Evolutionary conservation across 2,329 filamentous ascomycete genomes (phyloP), one percentile per base, ranked within the genome.

Genomic region (Venturiaceae sp.): DNA sequence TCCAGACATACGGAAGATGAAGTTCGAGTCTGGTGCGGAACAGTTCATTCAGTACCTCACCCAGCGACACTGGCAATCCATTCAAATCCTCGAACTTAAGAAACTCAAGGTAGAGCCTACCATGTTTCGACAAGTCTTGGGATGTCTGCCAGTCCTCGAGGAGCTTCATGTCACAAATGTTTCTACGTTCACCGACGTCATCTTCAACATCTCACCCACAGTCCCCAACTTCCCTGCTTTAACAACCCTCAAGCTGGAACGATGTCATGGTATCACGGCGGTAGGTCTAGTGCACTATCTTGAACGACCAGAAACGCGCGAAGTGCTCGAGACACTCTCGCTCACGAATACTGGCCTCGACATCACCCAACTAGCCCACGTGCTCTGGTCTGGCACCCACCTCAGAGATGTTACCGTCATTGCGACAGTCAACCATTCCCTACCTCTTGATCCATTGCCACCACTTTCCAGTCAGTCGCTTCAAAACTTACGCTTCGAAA

Each of bases 1-100:
- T 69, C 84, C 87, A 11, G 84, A 92, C 67, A 79, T 97, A 58
- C 83, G 90, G 63, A 94, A 94, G 74, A 96, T 96, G 90, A 86
- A 83, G 57, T 97, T 95, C 73, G 80, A 83, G 57, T 77, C 78
- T 52, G 92, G 92, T 13, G 82, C 89, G 1, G 92, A 96, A 74
- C 82, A 82, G 59, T 88, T 86, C 66, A 80, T 97, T 58, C 83
- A 90, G 65, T 77, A 81, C 57, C 76, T 96, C 41, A 80, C 83
- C 7, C 79, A 80, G 60, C 84, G 82, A 61, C 82, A 75, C 55
- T 94, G 89, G 88, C 77, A 79, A 52, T 79, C 82, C 47, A 78
- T 94, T 13, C 86, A 91, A 70, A 83, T 89, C 9, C 69, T 94
- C 54, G 88, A 92, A 69, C 74, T 94, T 36, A 79, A 80, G 60